Evolutionary conservation across 345 rosid species (phyloP), one percentile per base, ranked within the genome.

Genomic region (Salix exigua): DNA sequence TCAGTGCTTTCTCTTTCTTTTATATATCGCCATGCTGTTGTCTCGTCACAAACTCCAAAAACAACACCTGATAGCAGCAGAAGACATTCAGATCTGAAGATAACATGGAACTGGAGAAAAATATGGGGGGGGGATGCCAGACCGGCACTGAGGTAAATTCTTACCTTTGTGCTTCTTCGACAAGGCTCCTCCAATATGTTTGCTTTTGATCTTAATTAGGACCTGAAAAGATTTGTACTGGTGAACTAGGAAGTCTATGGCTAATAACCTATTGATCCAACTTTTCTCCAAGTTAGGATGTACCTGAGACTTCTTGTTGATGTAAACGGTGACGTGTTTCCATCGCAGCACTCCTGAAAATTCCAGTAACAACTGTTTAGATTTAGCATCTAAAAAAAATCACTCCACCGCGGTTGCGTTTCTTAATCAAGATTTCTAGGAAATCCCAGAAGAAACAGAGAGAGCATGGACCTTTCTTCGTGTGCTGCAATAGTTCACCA

Each of bases 121-220:
- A 13, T 53, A n/a, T n/a, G n/a, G 19, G 63, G 51, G n/a, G 21
- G 17, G n/a, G n/a, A 12, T 37, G 58, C 31, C 17, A 40, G 26
- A 25, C 42, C 44, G 70, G 26, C 66, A 73, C 70, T 71, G 28
- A 35, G 18, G 4, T 7, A 30, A 62, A 50, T 30, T 60, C 88
- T 79, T 74, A 93, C 99, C 87, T 89, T 91, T 96, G 74, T 87
- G 90, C 75, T 91, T 96, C 85, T 87, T 91, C 74, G 97, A 90
- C 88, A 96, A 93, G 9, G 98, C 96, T 77, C 99, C 99, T 81
- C 96, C 85, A 53, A 92, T 92, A 14, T 96, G 94, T 78, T 91
- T 96, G 92, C 91, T 89, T 82, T 91, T 96, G 61, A 93, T 87
- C 83, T 87, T 89, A 64, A 89, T 82, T 53, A 89, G 83, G 72